Evolutionary conservation across 2,329 filamentous ascomycete species (phyloP), one percentile per base, ranked within the genome.

Genomic region (Phialocephala subalpina): DNA sequence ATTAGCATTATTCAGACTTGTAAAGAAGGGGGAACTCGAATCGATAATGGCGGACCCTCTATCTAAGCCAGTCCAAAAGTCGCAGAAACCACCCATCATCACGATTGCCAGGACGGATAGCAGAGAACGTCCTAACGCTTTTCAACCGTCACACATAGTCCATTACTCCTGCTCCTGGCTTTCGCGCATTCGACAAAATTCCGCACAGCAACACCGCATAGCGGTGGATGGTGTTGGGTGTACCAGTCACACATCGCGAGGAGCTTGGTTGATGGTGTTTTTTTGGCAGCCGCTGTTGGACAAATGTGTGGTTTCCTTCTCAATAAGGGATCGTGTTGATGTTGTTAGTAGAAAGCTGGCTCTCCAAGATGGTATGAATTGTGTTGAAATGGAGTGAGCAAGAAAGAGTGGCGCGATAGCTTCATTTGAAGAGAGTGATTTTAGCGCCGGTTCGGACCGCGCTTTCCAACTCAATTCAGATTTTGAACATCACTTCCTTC

Each of bases 371-470:
- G n/a, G 14, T 18, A 6, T 18, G n/a, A n/a, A 18, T n/a, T 42
- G 7, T 2, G n/a, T 42, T 16, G 14, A n/a, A 1, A 18, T 42
- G 40, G 40, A 16, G n/a, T 18, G 40, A 2, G 29, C n/a, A 40
- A 40, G 9, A 9, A 40, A 16, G 36, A 40, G 9, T 9, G 3
- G 36, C 3, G 18, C 36, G 18, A 12, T 40, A 3, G 11, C 40
- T 18, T 42, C 40, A 42, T n/a, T n/a, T 42, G 40, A 18, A 16
- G 2, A 42, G 40, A 16, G 40, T 16, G 16, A 42, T 42, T 42
- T 42, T 42, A 42, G 40, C n/a, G 40, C 40, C 40, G 40, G 40
- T n/a, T 42, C 40, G 40, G 40, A 42, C 40, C 40, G 40, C 40
- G 40, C 40, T 42, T 16, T 40, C 40, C 16, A 42, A n/a, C 16